Evolutionary conservation across 202 grass and related monocot species (phyloP).

Genomic region (Setaria viridis): DNA sequence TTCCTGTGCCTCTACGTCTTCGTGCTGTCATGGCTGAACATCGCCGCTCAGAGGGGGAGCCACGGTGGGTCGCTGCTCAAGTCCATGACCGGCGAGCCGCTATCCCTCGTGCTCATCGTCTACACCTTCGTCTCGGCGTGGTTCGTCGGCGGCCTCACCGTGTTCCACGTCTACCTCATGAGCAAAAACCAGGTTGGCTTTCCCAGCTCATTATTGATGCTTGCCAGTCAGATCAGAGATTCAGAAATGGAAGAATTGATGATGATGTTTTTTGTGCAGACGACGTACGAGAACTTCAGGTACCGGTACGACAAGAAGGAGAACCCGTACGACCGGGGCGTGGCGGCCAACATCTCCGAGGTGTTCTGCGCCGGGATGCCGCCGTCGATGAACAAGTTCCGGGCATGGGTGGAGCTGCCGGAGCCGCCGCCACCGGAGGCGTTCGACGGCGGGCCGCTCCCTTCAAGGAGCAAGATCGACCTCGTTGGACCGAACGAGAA

Average conservation of each 20-base stretch:
- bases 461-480: slow-evolving; percentile 46
- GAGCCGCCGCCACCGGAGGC: not conserved
- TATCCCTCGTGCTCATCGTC: slow-evolving; percentile 74
- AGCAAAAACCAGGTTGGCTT: slow-evolving; percentile 70
- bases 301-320: slow-evolving; percentile 93
- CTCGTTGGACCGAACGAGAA: slow-evolving; percentile 36
- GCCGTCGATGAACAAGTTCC: slow-evolving; percentile 75
- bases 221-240: not conserved
- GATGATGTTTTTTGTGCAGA: slow-evolving; percentile 48
- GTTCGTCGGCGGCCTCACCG: slow-evolving; percentile 93
- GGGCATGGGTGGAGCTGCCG: slow-evolving; percentile 57
- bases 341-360: slow-evolving; percentile 60
- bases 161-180: slow-evolving; percentile 85
- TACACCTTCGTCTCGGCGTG: slow-evolving; percentile 84
- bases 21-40: slow-evolving; percentile 76
- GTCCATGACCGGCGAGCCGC: slow-evolving; percentile 69
- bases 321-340: slow-evolving; percentile 77
- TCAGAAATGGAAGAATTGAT: not conserved
- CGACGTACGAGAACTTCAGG: slow-evolving; percentile 96
- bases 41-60: slow-evolving; percentile 50
- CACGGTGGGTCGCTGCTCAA: slow-evolving; percentile 61
- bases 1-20: slow-evolving; percentile 82
- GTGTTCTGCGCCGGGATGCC: slow-evolving; percentile 75
- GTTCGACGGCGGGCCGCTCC: slow-evolving; percentile 29
- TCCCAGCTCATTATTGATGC: no score